These are phyloP conservation scores for Graphilbum ipis-grandicollis DNA, from an alignment of 2,329 filamentous ascomycete species.

Conservation along the genomic window DNA sequence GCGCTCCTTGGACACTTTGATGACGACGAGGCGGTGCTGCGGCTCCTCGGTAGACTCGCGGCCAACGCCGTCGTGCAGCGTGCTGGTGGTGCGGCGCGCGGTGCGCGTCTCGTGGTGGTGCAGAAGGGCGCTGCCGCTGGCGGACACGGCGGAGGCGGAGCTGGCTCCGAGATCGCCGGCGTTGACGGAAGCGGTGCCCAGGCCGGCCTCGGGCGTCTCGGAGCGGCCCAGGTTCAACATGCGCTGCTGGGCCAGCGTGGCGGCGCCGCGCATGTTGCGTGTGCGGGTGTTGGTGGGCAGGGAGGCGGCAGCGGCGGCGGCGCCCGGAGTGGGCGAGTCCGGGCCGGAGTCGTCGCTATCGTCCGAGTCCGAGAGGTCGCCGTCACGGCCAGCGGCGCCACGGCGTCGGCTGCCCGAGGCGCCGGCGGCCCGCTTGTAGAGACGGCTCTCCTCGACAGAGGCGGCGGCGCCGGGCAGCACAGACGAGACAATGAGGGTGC, in stretches of 20 bases:
- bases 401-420: constrained; percentile 34
- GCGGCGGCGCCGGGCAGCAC: constrained; percentile 76
- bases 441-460: constrained; percentile 64
- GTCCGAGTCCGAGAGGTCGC: constrained; percentile 71
- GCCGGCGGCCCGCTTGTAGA: constrained; percentile 63
- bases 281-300: constrained; percentile 67
- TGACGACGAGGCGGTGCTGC: constrained; percentile 50
- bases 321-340: too few species aligned
- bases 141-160: neutral
- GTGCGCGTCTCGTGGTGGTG: constrained; percentile 60
- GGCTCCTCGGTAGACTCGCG: constrained; percentile 16
- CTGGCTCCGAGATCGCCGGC: neutral
- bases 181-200: neutral
- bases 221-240: constrained; percentile 73
- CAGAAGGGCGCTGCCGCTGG: constrained; percentile 16
- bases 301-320: constrained; percentile 48
- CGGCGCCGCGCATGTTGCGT: constrained; percentile 75
- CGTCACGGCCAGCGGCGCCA: constrained; percentile 31
- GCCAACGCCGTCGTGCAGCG: constrained; percentile 33
- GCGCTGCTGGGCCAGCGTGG: constrained; percentile 68
- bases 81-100: constrained; percentile 33
- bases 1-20: constrained; percentile 57
- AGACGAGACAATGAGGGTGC: constrained; percentile 81
- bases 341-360: constrained; percentile 78
- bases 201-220: constrained; percentile 69